These are phyloP conservation scores for Silene noctiflora DNA, from an alignment of 179 eudicot genomes.

Conservation along the genomic window DNA sequence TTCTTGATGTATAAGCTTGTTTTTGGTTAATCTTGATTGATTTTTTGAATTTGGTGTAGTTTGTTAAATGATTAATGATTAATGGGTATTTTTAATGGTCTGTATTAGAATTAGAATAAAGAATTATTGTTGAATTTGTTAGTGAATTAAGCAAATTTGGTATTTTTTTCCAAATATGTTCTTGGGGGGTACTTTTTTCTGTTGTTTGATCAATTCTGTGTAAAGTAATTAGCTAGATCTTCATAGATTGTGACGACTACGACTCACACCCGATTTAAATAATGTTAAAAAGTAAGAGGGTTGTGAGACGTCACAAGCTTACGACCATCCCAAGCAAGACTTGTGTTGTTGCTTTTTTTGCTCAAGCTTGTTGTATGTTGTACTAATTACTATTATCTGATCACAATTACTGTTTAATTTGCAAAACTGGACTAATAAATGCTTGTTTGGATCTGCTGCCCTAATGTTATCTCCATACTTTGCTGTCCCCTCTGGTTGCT, in stretches of 20 bases:
- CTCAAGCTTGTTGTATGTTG: background rate
- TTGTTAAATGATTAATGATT: background rate
- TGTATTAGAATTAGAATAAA: background rate
- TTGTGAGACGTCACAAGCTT: too few species aligned
- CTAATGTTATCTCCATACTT: slow-evolving; percentile 13
- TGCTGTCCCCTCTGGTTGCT: slow-evolving; percentile 5
- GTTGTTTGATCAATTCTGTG: slow-evolving; percentile 3
- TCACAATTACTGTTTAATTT: slow-evolving; percentile 16
- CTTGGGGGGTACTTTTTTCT: too few species aligned
- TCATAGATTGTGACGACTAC: background rate
- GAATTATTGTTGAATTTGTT: background rate
- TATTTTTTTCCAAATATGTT: background rate
- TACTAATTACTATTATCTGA: background rate
- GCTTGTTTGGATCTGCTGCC: slow-evolving; percentile 26
- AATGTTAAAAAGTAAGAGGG: too few species aligned
- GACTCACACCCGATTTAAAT: too few species aligned
- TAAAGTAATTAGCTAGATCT: slow-evolving; percentile 22
- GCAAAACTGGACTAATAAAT: slow-evolving; percentile 11
- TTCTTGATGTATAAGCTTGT: background rate
- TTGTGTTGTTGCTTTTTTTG: background rate
- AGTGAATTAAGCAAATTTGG: slow-evolving; percentile 19
- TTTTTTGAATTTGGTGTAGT: background rate
- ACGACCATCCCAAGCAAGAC: too few species aligned
- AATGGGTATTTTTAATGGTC: background rate
- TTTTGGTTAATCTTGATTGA: slow-evolving; percentile 13